Conservation (phyloP, 1,139 yeast genomes). For the Lodderomyces theae region DNA sequence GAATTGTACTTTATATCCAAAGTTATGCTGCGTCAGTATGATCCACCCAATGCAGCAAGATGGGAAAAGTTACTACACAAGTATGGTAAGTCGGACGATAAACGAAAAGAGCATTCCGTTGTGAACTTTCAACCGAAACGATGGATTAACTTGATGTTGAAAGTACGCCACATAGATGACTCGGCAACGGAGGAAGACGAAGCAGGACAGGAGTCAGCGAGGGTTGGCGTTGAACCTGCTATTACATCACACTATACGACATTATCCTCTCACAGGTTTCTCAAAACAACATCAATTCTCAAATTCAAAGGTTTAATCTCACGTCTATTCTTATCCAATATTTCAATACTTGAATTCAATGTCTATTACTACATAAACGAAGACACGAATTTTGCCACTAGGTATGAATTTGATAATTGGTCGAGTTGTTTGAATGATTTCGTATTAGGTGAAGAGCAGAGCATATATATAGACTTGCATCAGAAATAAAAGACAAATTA, state of each 20-base stretch:
- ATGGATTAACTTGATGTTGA: conserved; percentile 11
- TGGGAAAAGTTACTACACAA: conserved; percentile 29
- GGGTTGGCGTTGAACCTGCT: no score
- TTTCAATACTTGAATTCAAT: conserved; percentile 19
- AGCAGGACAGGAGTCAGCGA: no score
- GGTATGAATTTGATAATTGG: conserved; percentile 26
- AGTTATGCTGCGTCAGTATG: conserved; percentile 34
- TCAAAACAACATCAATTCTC: conserved; percentile 22
- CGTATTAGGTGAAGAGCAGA: conserved; percentile 27
- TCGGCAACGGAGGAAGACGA: background rate
- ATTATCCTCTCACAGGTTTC: conserved; percentile 7
- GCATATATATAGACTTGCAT: conserved; percentile 10
- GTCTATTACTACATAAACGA: conserved; percentile 20
- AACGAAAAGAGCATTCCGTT: conserved; percentile 4
- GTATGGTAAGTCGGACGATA: conserved; percentile 18
- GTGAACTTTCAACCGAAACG: background rate
- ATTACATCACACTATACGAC: background rate
- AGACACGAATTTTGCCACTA: conserved; percentile 9
- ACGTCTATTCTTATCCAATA: conserved; percentile 6
- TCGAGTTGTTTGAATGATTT: conserved; percentile 35
- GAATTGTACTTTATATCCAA: conserved; percentile 65
- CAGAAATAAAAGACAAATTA: background rate
- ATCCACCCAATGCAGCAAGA: conserved; percentile 17
- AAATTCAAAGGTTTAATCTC: conserved; percentile 27
- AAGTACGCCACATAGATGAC: background rate